Evolutionary conservation across 1,284 basidiomycete genomes (phyloP), one percentile per base, ranked within the genome.

Genomic region (Fomitopsis pinicola): DNA sequence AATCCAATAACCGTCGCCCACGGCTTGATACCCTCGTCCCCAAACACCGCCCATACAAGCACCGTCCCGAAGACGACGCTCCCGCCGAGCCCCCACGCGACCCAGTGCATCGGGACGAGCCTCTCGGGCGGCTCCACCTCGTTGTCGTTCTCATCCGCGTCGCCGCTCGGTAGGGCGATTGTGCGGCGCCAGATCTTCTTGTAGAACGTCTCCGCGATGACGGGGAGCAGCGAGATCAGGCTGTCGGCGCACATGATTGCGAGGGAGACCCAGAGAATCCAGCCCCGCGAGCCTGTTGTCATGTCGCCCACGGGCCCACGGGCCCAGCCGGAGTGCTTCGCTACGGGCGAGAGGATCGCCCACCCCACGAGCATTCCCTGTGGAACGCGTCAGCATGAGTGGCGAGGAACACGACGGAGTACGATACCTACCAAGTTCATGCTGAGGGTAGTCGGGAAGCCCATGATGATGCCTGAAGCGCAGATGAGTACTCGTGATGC

Each of bases 171-270:
- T 2, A 57, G 61, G 26, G 48, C 66, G 55, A 59, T 64, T 35
- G 55, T 30, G 10, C 44, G 38, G n/a, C 50, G 65, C 65, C 61
- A 71, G 14, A 69, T 12, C 60, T 67, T 71, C 17, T 65, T 48
- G 54, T 68, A 66, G 19, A 81, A 55, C 14, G 83, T 63, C 62
- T 84, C 83, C 57, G 66, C 63, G 42, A 84, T 59, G 60, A 94
- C 84, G 22, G 94, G 93, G 28, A 92, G 66, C 22, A 97, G 84
- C 12, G 94, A 95, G 19, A 98, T 82, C 62, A 97, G 73, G 60
- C 90, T 91, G 76, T 98, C 97, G 42, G 93, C 86, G 71, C 86
- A 90, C 96, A 98, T 98, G 71, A 98, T 92, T 1, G 96, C 95
- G 50, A 98, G 81, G 1, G 95, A 92, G 19, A 91, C 85, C 96